Base-by-base conservation (phyloP, 2,329 filamentous ascomycete species). In the Lomentospora prolificans region DNA sequence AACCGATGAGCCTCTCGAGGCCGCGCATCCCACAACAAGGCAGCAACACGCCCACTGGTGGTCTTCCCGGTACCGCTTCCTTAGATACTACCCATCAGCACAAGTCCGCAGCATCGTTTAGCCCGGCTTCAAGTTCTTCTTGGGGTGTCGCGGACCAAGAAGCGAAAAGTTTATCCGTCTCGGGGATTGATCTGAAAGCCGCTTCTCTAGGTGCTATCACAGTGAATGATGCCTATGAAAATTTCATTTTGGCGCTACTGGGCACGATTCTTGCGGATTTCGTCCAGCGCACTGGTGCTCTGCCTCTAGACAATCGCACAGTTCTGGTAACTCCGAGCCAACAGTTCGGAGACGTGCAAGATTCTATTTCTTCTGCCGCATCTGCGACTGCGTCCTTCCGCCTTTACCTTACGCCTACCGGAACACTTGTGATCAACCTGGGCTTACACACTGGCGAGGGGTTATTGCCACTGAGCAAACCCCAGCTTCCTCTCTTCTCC, bases 401-500 rank as follows among this genome's bases (percentile, higher is more conserved):
- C 50, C 71, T 76, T 10, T 79, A 80, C 59, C 64, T 82, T 51
- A 82, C 80, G 5, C 81, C 77, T 1, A 77, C 76, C 0, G 80
- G 80, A 2, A 73, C 73, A 9, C 68, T 83, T 5, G 65, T 82
- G 14, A 67, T 81, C 28, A 73, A 36, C 28, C 41, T 53, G 22
- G 39, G 30, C 39, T 25, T 53, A 50, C 41, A 57, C 51, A 27
- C 48, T 14, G 55, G 55, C 5, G 50, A 51, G 25, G 46, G 54
- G 17, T 31, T 55, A 25, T 12, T 50, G 19, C 51, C 51, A 3
- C n/a, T 57, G 12, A 52, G 53, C 7, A 56, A 55, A 56, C 54
- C 55, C 3, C 50, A 53, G 10, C 27, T 50, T 14, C 28, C 55
- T 14, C 55, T 56, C 14, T 28, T 55, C 10, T 50, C 50, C 59